A percentile compares a stretch with the other conserved stretches of the same genome.
Evolutionary conservation across 345 rosid species (phyloP).

Genomic region (Murraya koenigii): DNA sequence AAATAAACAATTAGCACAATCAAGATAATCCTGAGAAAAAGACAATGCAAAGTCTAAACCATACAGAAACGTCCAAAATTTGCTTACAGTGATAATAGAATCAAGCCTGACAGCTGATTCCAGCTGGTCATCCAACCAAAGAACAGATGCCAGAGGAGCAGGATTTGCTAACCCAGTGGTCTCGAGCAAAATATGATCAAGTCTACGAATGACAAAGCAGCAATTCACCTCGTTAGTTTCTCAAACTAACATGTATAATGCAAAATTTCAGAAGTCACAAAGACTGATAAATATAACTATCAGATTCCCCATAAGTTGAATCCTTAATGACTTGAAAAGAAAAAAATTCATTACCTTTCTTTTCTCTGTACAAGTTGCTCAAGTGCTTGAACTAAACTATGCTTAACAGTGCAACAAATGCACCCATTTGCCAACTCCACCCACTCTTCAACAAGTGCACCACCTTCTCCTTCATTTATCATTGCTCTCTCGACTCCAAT

Average conservation of each 20-base stretch:
- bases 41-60: background rate
- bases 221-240: conserved; percentile 5
- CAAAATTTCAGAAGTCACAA: background rate
- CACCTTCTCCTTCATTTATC: conserved; percentile 92
- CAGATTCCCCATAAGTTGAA: background rate
- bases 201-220: conserved; percentile 37
- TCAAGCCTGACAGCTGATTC: conserved; percentile 91
- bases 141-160: conserved; percentile 87
- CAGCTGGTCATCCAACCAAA: conserved; percentile 95
- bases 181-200: conserved; percentile 91
- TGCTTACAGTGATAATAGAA: conserved; percentile 80
- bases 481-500: conserved; percentile 95
- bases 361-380: conserved; percentile 91
- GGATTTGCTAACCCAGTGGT: conserved; percentile 99
- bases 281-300: background rate
- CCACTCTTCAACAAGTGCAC: conserved; percentile 92
- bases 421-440: conserved; percentile 94
- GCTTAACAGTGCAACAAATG: conserved; percentile 91
- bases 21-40: background rate
- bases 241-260: background rate
- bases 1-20: background rate
- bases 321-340: background rate
- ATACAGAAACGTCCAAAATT: background rate
- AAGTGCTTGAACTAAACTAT: conserved; percentile 85
- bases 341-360: conserved; percentile 42